Evolutionary conservation across 139 green algal species (phyloP), one percentile per base, ranked within the genome.

Genomic region (Micractinium conductrix): DNA sequence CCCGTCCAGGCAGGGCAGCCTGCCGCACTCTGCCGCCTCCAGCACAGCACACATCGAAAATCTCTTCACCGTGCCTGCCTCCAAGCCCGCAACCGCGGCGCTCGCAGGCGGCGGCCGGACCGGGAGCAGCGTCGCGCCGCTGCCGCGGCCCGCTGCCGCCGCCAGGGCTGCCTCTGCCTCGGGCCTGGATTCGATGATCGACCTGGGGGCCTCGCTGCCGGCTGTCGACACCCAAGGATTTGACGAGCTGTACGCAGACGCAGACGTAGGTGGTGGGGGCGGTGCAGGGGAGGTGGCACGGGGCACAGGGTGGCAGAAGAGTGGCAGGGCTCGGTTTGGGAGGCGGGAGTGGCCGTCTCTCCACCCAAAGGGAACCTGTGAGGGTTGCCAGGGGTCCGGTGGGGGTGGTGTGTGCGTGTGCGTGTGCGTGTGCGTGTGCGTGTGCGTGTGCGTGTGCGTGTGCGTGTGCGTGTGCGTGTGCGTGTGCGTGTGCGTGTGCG

Each of bases 141-240:
- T 33, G n/a, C 21, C 40, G 21, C 24, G 48, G n/a, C 30, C 37
- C 33, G 50, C 65, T 2, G 22, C 14, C 35, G 43, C 70, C 19
- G 28, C 37, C 68, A 67, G 79, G 60, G 33, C 74, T 74, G 10
- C 68, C 30, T 19, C 30, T 21, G 84, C 43, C 22, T 43, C 81
- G 2, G 65, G 43, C 8, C 58, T 70, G 10, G 85, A 81, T 12
- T 82, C 63, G 10, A 91, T 92, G 89, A 89, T 92, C 37, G 89
- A 92, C 62, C 70, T 92, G 74, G 89, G 83, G 2, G 83, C 63
- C 6, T 71, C 78, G 50, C 55, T 69, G 76, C 40, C 71, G 4
- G 44, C 53, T 3, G 87, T 87, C 38, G 84, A 91, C 40, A 58
- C 76, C 33, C n/a, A 60, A 33, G 80, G 69, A 8, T 81, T 85